Evolutionary conservation across 192 early-diverging fungal species (phyloP).

Genomic region (Geranomyces variabilis): DNA sequence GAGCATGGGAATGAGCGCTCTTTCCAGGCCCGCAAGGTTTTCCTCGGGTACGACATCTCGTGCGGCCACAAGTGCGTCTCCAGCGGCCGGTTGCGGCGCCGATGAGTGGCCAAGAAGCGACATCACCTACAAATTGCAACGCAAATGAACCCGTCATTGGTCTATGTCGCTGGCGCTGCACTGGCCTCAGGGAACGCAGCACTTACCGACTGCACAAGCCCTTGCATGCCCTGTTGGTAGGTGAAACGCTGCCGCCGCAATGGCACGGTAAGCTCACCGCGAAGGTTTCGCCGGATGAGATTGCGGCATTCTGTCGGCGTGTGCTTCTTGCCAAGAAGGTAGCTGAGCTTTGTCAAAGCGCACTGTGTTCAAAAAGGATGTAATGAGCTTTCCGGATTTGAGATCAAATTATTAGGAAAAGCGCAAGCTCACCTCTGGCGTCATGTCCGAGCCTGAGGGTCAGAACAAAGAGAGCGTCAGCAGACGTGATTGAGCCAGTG

Average conservation of each 20-base stretch:
- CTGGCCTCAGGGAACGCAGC: too few relatives aligned
- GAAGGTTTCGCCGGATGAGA: slow-evolving; percentile 80
- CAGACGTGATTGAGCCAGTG: neutral
- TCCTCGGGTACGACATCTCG: slow-evolving; percentile 5
- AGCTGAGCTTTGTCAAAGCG: slow-evolving; percentile 93
- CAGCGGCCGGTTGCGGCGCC: neutral
- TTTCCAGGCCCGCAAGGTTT: slow-evolving; percentile 55
- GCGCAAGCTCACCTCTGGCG: too few relatives aligned
- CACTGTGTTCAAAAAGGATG: slow-evolving; percentile 67
- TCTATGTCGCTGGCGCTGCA: too few relatives aligned
- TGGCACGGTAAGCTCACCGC: slow-evolving; percentile 89
- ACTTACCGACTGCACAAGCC: slow-evolving; percentile 29
- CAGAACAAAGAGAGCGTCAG: neutral
- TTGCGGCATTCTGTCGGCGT: slow-evolving; percentile 73
- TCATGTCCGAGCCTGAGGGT: slow-evolving; percentile 75
- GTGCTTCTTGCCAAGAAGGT: slow-evolving; percentile 76
- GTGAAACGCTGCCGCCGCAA: slow-evolving; percentile 68
- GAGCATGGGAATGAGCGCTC: slow-evolving; percentile 78
- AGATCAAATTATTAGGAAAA: slow-evolving; percentile 11
- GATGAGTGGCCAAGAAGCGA: slow-evolving; percentile 24
- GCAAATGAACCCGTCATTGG: too few relatives aligned
- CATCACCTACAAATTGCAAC: slow-evolving; percentile 9
- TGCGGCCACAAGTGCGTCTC: neutral
- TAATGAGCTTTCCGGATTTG: neutral
- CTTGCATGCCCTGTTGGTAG: slow-evolving; percentile 63